These are phyloP conservation scores for Solanum peruvianum DNA, from an alignment of 257 asterid species.

Conservation along the genomic window DNA sequence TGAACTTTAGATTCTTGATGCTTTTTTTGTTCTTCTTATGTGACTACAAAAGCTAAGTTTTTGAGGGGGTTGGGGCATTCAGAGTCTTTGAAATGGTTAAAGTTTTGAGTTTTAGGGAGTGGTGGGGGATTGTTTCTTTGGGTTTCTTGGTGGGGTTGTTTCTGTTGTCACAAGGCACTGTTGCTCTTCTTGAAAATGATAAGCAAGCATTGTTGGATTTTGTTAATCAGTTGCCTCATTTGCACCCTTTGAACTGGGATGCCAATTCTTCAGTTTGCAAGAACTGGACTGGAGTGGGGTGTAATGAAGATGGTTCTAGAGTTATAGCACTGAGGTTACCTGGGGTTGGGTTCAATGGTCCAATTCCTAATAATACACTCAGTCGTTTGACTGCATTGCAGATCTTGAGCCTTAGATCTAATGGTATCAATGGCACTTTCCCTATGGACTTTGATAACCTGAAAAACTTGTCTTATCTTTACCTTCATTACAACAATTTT, in stretches of 20 bases:
- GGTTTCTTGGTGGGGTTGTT: constrained; percentile 22
- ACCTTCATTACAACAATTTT: constrained; percentile 77
- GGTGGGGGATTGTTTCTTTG: constrained; percentile 12
- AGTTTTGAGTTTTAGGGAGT: constrained; percentile 1
- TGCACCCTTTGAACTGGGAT: constrained; percentile 52
- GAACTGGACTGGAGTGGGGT: constrained; percentile 65
- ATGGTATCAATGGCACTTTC: constrained; percentile 59
- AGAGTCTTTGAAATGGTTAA: not conserved
- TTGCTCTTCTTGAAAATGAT: constrained; percentile 42
- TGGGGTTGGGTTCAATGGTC: constrained; percentile 77
- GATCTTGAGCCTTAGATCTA: constrained; percentile 96
- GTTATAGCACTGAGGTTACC: constrained; percentile 58
- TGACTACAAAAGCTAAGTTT: not conserved
- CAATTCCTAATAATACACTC: constrained; percentile 51
- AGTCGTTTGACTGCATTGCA: constrained; percentile 72
- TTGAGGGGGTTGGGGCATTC: not conserved
- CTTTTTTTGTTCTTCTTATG: not conserved
- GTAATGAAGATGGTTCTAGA: constrained; percentile 61
- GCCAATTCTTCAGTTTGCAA: constrained; percentile 35
- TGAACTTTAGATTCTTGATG: not conserved
- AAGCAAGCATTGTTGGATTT: constrained; percentile 71
- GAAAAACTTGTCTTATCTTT: constrained; percentile 54
- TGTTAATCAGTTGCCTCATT: constrained; percentile 35
- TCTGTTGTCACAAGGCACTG: constrained; percentile 8
- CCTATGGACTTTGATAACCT: constrained; percentile 68